A percentile compares a stretch with the other conserved stretches of the same genome.
These are phyloP conservation scores for Phymatotrichopsis omnivora DNA, from an alignment of 2,329 filamentous ascomycete species.

Conservation along the genomic window DNA sequence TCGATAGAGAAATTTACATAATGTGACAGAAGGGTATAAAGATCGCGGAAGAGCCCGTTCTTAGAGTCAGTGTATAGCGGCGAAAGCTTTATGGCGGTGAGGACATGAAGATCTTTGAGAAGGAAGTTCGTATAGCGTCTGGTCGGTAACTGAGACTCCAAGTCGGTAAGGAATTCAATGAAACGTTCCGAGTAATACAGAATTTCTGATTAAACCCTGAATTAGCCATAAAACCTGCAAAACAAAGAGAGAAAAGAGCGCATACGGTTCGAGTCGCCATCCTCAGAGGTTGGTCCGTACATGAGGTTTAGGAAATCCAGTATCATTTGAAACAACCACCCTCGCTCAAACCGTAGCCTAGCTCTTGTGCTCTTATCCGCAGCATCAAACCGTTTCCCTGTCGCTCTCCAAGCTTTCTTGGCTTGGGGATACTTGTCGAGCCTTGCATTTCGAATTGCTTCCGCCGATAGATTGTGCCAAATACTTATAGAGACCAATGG, in stretches of 20 bases:
- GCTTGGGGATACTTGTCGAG: constrained; percentile 65
- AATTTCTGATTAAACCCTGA: constrained; percentile 44
- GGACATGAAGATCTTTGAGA: constrained; percentile 71
- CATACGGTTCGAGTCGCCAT: constrained; percentile 20
- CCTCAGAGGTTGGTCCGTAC: constrained; percentile 42
- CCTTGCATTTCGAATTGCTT: constrained; percentile 59
- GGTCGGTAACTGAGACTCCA: constrained; percentile 89
- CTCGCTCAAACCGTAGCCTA: constrained; percentile 76
- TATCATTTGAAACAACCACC: constrained; percentile 81
- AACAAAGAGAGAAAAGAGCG: background rate
- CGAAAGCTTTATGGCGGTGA: constrained; percentile 68
- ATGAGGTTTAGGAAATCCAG: constrained; percentile 71
- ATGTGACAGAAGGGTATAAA: constrained; percentile 69
- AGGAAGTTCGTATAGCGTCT: constrained; percentile 86
- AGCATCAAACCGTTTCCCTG: constrained; percentile 74
- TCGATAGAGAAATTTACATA: constrained; percentile 85
- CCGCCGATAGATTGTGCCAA: constrained; percentile 85
- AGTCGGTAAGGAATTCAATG: constrained; percentile 76
- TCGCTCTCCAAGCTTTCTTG: constrained; percentile 82
- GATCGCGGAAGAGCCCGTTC: constrained; percentile 68
- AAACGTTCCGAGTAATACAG: constrained; percentile 85
- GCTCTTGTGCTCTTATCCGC: constrained; percentile 71
- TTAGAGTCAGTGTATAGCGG: constrained; percentile 65
- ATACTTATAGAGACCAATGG: constrained; percentile 88
- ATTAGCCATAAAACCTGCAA: constrained; percentile 6